Conservation (phyloP, 2,329 filamentous ascomycete genomes). For the Chaetomium strumarium region DNA sequence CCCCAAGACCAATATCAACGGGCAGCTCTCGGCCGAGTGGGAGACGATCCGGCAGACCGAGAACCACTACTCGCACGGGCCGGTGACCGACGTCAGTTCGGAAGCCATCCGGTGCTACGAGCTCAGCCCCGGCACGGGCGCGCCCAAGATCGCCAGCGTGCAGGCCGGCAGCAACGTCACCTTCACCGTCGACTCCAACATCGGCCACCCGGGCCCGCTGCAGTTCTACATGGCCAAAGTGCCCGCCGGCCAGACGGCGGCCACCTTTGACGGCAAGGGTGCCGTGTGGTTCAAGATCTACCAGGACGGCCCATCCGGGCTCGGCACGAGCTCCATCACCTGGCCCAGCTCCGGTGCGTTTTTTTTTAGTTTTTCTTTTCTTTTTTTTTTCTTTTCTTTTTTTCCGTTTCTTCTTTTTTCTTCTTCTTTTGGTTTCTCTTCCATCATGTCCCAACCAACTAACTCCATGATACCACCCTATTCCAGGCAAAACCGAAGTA, state of each 20-base stretch:
- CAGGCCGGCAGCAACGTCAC: conserved; percentile 36
- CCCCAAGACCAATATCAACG: conserved; percentile 18
- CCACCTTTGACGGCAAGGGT: conserved; percentile 34
- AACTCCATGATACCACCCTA: too few relatives aligned
- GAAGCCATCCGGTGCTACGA: conserved; percentile 39
- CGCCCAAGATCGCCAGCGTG: conserved; percentile 32
- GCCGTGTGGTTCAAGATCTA: conserved; percentile 39
- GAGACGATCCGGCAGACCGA: conserved; percentile 36
- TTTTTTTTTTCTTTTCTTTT: neutral
- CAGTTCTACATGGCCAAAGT: conserved; percentile 39
- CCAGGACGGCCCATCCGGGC: conserved; percentile 33
- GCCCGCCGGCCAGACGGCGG: conserved; percentile 32
- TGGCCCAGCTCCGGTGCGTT: conserved; percentile 34
- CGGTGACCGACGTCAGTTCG: conserved; percentile 36
- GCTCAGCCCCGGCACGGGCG: conserved; percentile 28
- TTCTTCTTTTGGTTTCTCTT: neutral
- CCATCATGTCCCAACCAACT: neutral
- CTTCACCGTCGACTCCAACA: conserved; percentile 35
- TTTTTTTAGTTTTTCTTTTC: neutral
- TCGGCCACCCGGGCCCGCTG: conserved; percentile 37
- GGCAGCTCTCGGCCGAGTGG: conserved; percentile 27
- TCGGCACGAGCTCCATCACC: conserved; percentile 30
- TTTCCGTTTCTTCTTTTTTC: neutral
- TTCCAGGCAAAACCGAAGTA: conserved; percentile 24
- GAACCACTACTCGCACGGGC: conserved; percentile 39